Evolutionary conservation across 495 filamentous ascomycete genomes (phyloP).

Genomic region (Tuber indicum): DNA sequence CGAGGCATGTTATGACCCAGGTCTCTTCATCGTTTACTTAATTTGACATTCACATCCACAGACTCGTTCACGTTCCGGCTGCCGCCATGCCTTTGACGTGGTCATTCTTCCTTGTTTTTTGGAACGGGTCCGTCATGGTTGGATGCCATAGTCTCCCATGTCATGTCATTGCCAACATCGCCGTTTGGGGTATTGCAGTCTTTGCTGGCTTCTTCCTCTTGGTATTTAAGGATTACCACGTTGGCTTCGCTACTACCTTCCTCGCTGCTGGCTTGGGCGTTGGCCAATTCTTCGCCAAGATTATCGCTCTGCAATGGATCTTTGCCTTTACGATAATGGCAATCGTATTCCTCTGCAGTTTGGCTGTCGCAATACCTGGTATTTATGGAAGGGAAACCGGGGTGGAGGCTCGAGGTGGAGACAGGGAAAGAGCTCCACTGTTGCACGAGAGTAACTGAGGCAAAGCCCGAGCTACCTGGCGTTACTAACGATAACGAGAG

Average conservation of each 20-base stretch:
- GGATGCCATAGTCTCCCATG: conserved; percentile 55
- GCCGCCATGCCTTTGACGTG: conserved; percentile 74
- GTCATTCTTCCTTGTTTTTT: conserved; percentile 75
- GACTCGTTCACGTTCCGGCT: conserved; percentile 61
- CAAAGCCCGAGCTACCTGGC: not conserved
- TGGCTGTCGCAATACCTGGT: conserved; percentile 59
- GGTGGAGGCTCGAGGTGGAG: conserved; percentile 43
- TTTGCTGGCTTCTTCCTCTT: conserved; percentile 67
- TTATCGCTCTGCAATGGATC: conserved; percentile 79
- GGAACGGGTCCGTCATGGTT: conserved; percentile 77
- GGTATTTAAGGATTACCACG: conserved; percentile 68
- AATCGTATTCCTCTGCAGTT: conserved; percentile 59
- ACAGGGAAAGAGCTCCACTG: conserved; percentile 47
- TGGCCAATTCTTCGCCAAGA: conserved; percentile 62
- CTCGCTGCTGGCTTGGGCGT: conserved; percentile 69
- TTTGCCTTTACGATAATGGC: conserved; percentile 79
- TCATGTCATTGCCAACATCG: conserved; percentile 72
- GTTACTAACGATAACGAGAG: not conserved
- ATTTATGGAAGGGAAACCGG: conserved; percentile 52
- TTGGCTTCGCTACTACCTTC: conserved; percentile 70
- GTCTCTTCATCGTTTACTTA: not conserved
- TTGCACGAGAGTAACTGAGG: conserved; percentile 38
- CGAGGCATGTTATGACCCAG: conserved; percentile 41
- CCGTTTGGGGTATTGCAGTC: conserved; percentile 72
- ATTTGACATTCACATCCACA: conserved; percentile 40